Percentiles rank a stretch among this genome's conserved stretches.
Conservation (phyloP, 1,139 yeast genomes). For the Lodderomyces margitis region DNA sequence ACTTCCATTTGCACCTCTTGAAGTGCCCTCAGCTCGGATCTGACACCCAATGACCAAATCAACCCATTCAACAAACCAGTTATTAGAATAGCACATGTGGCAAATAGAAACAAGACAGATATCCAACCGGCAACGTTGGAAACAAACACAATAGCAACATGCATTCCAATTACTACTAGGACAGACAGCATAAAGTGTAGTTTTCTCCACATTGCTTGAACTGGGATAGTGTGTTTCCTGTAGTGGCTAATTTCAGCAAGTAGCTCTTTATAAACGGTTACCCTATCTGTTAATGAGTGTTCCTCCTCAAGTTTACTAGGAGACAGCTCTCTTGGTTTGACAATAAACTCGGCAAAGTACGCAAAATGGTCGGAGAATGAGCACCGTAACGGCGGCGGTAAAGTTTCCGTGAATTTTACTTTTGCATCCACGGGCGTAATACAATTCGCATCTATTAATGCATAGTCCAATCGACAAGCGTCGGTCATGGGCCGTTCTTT, state of each 20-base stretch:
- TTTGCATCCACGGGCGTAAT: conserved; percentile 57
- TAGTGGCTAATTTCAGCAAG: conserved; percentile 55
- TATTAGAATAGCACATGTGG: conserved; percentile 50
- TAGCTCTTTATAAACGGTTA: conserved; percentile 55
- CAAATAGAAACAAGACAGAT: conserved; percentile 44
- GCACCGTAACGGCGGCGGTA: conserved; percentile 55
- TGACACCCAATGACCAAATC: conserved; percentile 75
- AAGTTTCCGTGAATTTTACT: conserved; percentile 69
- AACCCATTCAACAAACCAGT: conserved; percentile 77
- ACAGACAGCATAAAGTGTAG: conserved; percentile 62
- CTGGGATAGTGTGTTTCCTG: conserved; percentile 47
- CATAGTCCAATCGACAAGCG: conserved; percentile 91
- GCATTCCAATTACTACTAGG: conserved; percentile 28
- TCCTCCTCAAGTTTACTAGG: conserved; percentile 9
- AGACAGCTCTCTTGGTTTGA: not conserved
- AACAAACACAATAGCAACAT: conserved; percentile 56
- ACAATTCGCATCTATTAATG: conserved; percentile 61
- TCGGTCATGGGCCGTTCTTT: conserved; percentile 56
- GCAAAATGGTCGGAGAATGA: conserved; percentile 95
- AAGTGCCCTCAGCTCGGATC: conserved; percentile 74
- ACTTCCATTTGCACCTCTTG: conserved; percentile 66
- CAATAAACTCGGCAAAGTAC: conserved; percentile 56
- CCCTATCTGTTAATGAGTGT: conserved; percentile 16
- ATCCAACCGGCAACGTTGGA: conserved; percentile 26
- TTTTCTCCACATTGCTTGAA: conserved; percentile 66